phyloP scores from a whole-genome alignment of 345 rosid genomes.

The Syzygium oleosum region DNA sequence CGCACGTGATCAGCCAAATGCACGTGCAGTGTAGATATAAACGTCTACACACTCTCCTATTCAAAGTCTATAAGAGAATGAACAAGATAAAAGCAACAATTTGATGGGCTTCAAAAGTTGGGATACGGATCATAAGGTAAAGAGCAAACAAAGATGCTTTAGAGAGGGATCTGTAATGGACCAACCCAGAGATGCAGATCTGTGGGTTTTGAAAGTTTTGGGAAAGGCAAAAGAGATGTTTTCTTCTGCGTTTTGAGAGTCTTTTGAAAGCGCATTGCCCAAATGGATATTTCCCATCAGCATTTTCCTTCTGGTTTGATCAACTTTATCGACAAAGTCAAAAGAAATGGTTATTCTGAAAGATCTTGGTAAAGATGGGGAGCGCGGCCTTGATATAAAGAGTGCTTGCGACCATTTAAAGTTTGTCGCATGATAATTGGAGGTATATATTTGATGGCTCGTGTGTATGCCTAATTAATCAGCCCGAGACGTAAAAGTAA shows the following conservation, averaged over 20 bases:
- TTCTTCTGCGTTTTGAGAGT: slow-evolving; percentile 8
- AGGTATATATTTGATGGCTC: not conserved
- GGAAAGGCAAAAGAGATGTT: slow-evolving; percentile 1
- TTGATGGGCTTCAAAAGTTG: slow-evolving; percentile 18
- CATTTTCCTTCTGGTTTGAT: not conserved
- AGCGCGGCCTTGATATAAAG: not conserved
- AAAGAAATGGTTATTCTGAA: not conserved
- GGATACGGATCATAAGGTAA: slow-evolving; percentile 34
- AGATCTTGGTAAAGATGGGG: not conserved
- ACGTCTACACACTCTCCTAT: not conserved
- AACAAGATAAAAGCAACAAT: not conserved
- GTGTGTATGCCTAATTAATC: not conserved
- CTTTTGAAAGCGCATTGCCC: slow-evolving; percentile 4
- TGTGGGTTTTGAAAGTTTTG: not conserved
- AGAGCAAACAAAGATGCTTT: slow-evolving; percentile 11
- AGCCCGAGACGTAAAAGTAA: not conserved
- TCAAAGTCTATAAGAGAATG: slow-evolving; percentile 4
- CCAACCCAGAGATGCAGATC: not conserved
- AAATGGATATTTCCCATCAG: slow-evolving; percentile 6
- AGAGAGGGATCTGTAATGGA: slow-evolving; percentile 4
- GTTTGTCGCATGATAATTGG: not conserved
- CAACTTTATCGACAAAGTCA: slow-evolving; percentile 11
- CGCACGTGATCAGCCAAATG: slow-evolving; percentile 27
- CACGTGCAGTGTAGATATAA: slow-evolving; percentile 27
- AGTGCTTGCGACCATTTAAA: not conserved